These are phyloP conservation scores for Cladophialophora immunda DNA, from an alignment of 2,329 filamentous ascomycete species.

Conservation along the genomic window DNA sequence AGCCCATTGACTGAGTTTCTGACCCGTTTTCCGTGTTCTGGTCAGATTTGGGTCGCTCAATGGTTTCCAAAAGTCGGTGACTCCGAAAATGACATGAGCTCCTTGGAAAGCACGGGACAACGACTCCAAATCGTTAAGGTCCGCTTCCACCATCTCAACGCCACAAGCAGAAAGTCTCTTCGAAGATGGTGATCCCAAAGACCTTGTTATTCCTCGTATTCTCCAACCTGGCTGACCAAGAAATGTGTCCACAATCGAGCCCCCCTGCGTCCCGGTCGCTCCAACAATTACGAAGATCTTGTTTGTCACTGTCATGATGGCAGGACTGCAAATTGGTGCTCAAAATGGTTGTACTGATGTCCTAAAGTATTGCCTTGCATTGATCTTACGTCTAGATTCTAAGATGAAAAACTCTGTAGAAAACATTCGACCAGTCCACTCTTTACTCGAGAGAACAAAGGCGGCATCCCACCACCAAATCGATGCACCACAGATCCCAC, in stretches of 20 bases:
- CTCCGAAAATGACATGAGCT: slow-evolving; percentile 62
- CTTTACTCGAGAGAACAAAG: no score
- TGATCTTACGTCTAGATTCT: no score
- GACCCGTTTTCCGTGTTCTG: slow-evolving; percentile 21
- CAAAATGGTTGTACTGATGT: no score
- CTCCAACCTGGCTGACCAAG: slow-evolving; percentile 42
- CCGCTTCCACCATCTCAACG: slow-evolving; percentile 43
- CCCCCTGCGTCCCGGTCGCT: slow-evolving; percentile 62
- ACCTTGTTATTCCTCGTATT: slow-evolving; percentile 46
- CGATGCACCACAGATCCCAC: no score
- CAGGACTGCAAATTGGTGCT: no score
- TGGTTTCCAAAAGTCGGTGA: slow-evolving; percentile 65
- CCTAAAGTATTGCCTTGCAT: no score
- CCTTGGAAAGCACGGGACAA: slow-evolving; percentile 47
- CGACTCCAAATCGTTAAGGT: slow-evolving; percentile 44
- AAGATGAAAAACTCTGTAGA: no score
- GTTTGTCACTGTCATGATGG: no score
- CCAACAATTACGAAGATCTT: slow-evolving; percentile 61
- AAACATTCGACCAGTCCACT: no score
- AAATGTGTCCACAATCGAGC: slow-evolving; percentile 40
- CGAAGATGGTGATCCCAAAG: slow-evolving; percentile 39
- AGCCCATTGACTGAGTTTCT: slow-evolving; percentile 49
- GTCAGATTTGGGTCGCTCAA: slow-evolving; percentile 56
- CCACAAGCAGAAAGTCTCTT: slow-evolving; percentile 39
- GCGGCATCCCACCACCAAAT: no score